Base-by-base conservation (phyloP, 2,329 filamentous ascomycete species). In the Calonectria pauciramosa region DNA sequence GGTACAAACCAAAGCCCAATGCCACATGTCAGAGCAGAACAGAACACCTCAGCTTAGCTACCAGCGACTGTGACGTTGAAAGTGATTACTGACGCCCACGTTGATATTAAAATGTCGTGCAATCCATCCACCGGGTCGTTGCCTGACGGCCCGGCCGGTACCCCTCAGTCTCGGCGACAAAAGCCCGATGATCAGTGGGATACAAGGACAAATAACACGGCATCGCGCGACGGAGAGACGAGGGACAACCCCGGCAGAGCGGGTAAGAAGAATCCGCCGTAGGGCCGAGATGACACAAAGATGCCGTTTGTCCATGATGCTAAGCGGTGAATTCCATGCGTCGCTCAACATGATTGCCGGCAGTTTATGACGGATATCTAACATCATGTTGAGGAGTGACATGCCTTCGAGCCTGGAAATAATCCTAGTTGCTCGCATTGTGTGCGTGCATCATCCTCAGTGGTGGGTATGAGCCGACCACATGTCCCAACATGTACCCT, bases 301-400 rank as follows among this genome's bases (percentile, higher is more conserved):
- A 59, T 71, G 47, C 65, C 63, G 56, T 28, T 41, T 63, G 38
- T 66, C 34, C 56, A 59, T 74, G 72, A 69, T 54, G 59, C 68
- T 72, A 80, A 67, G 73, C 71, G 76, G 75, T 75, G 70, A 77
- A 72, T 78, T 73, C 70, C 70, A 68, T 64, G 32, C 41, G 72
- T 70, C 65, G 64, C 77, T 63, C 75, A 79, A 65, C 68, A 71
- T 56, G 36, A 54, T 51, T 38, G 30, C 32, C 66, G 71, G 78
- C 72, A 68, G 72, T 74, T 59, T 73, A 70, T 70, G 60, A 67
- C 51, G 51, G 67, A 36, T n/a, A 36, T 64, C 32, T 30, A 63
- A 26, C 60, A 68, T 68, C 64, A 73, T 73, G 71, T 73, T 73
- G 71, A 32, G 60, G 67, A 23, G 36, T 13, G 32, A 14, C 30